Percentiles rank a stretch among this genome's conserved stretches.
phyloP scores from a whole-genome alignment of 352 stramenopile species.

The Hyphochytrium catenoides region DNA sequence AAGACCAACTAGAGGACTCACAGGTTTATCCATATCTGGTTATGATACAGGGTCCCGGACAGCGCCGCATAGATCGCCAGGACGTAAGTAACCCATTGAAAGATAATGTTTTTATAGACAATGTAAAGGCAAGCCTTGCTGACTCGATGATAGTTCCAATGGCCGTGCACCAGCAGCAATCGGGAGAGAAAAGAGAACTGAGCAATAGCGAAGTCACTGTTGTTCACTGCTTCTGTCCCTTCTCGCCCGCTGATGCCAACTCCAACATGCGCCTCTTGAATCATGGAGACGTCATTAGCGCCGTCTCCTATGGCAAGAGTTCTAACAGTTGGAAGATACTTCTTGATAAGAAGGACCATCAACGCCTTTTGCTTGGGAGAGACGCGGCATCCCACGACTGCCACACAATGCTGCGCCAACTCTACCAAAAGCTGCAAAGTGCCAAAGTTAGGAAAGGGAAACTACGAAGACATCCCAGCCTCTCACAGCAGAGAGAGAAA shows the following conservation, averaged over 20 bases:
- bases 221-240: constrained; percentile 96
- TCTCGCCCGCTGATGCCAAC: constrained; percentile 96
- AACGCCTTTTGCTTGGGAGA: constrained; percentile 70
- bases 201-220: constrained; percentile 89
- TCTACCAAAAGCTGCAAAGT: constrained; percentile 66
- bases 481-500: too few species aligned
- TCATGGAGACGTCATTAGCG: constrained; percentile 98
- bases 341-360: constrained; percentile 58
- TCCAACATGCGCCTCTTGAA: constrained; percentile 93
- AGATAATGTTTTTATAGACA: constrained; percentile 96
- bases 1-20: too few species aligned
- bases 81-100: constrained; percentile 53
- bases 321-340: constrained; percentile 44
- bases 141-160: constrained; percentile 95
- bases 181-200: constrained; percentile 92
- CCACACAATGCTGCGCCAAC: constrained; percentile 44
- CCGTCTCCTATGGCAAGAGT: constrained; percentile 92
- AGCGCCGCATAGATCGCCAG: constrained; percentile 54
- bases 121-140: constrained; percentile 85
- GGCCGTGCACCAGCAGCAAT: constrained; percentile 88
- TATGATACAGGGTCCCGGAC: constrained; percentile 51
- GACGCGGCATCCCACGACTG: constrained; percentile 68
- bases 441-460: too few species aligned
- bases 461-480: too few species aligned
- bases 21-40: constrained; percentile 73